These are phyloP conservation scores for Pterocarpus macrocarpus DNA, from an alignment of 306 rosid genomes.

Conservation along the genomic window DNA sequence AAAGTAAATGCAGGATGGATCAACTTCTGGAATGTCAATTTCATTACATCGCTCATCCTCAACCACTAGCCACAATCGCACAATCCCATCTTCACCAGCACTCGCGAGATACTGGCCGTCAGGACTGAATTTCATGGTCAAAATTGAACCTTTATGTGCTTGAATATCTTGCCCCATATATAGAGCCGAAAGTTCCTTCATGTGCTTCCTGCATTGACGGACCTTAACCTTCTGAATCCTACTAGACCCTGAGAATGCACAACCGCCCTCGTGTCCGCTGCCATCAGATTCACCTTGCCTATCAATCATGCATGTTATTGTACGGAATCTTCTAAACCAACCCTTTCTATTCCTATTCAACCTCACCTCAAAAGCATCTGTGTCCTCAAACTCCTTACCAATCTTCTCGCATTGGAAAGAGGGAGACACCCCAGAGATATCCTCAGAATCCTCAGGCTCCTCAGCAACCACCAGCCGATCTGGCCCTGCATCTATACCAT, in stretches of 20 bases:
- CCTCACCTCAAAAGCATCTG: conserved; percentile 6
- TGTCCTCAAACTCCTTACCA: conserved; percentile 46
- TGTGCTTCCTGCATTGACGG: conserved; percentile 65
- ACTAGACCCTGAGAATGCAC: conserved; percentile 43
- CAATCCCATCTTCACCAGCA: conserved; percentile 89
- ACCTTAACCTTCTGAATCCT: conserved; percentile 82
- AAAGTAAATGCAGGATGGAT: conserved; percentile 89
- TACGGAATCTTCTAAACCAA: conserved; percentile 74
- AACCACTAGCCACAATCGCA: conserved; percentile 88
- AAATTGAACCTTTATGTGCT: conserved; percentile 90
- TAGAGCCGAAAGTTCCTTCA: conserved; percentile 88
- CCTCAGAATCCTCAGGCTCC: conserved; percentile 46
- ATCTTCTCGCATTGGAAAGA: conserved; percentile 45
- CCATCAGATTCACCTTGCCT: conserved; percentile 51
- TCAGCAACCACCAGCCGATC: conserved; percentile 46
- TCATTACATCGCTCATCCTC: conserved; percentile 83
- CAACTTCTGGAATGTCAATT: conserved; percentile 79
- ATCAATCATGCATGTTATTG: conserved; percentile 73
- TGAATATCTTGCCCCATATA: conserved; percentile 88
- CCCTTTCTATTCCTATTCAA: conserved; percentile 57
- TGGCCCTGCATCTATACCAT: conserved; percentile 42
- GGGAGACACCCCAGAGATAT: conserved; percentile 44
- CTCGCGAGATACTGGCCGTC: conserved; percentile 90
- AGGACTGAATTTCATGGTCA: conserved; percentile 93
- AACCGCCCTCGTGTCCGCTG: conserved; percentile 34